Conservation (phyloP, 305 asterid species). For the Vinca major region DNA sequence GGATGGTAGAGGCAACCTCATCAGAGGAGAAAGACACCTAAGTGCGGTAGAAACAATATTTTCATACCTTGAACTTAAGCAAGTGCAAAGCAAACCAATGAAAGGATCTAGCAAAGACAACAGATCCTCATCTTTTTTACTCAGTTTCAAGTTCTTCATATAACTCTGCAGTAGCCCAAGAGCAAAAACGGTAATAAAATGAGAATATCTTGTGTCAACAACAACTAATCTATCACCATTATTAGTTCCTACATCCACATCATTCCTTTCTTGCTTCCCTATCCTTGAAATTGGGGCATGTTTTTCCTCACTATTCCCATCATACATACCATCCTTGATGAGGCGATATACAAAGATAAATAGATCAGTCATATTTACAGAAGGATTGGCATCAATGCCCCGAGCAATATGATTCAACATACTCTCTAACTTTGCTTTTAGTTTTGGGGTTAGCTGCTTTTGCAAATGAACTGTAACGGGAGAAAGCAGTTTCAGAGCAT, state of each 20-base stretch:
- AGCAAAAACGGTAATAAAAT: constrained; percentile 66
- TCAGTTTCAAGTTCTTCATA: constrained; percentile 52
- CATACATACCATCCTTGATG: constrained; percentile 49
- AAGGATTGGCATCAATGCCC: constrained; percentile 73
- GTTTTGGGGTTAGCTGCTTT: constrained; percentile 61
- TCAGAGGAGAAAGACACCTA: constrained; percentile 57
- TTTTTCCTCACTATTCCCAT: constrained; percentile 33
- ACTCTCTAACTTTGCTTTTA: constrained; percentile 68
- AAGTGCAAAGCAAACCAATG: constrained; percentile 51
- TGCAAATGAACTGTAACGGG: constrained; percentile 56
- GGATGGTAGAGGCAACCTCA: constrained; percentile 72
- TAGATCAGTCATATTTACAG: constrained; percentile 62
- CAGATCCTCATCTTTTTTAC: constrained; percentile 38
- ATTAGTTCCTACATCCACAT: constrained; percentile 19
- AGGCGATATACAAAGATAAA: constrained; percentile 61
- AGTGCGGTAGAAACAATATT: constrained; percentile 55
- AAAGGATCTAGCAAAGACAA: constrained; percentile 69
- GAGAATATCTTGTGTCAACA: constrained; percentile 51
- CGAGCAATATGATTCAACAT: constrained; percentile 70
- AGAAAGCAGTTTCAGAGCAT: constrained; percentile 69
- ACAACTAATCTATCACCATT: constrained; percentile 34
- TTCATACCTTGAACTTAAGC: constrained; percentile 78
- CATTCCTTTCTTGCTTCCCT: constrained; percentile 26
- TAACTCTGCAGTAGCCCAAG: constrained; percentile 69
- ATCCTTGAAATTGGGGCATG: constrained; percentile 16